Conservation (phyloP, 768 basidiomycete species). For the Chiua virens region DNA sequence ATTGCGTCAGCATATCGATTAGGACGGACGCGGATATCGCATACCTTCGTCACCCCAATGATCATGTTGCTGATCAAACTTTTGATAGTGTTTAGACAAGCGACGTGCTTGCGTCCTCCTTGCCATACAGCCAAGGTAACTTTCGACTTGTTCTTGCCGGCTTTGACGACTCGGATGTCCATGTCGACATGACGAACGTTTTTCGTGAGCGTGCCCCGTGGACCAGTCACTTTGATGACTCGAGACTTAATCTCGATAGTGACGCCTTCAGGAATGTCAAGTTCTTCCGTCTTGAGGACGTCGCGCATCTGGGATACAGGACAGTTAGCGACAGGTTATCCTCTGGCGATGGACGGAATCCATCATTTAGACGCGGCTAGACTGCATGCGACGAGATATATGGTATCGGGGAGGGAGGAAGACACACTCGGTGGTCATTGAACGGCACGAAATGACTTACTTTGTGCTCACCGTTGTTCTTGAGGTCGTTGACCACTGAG, state of each 20-base stretch:
- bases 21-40: constrained; percentile 1
- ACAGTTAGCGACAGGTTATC: constrained; percentile 34
- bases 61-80: constrained; percentile 97
- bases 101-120: constrained; percentile 96
- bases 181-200: constrained; percentile 91
- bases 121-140: constrained; percentile 97
- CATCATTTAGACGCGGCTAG: constrained; percentile 20
- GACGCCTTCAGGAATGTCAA: constrained; percentile 84
- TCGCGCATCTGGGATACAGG: constrained; percentile 72
- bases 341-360: constrained; percentile 37
- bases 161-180: constrained; percentile 83
- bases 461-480: constrained; percentile 27
- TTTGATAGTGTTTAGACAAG: constrained; percentile 94
- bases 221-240: constrained; percentile 87
- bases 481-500: constrained; percentile 16
- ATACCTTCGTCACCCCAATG: constrained; percentile 91
- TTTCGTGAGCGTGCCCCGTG: constrained; percentile 91
- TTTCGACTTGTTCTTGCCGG: constrained; percentile 62
- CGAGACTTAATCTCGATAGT: constrained; percentile 88
- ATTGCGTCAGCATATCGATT: constrained; percentile 3
- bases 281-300: constrained; percentile 91
- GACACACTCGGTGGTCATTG: background rate
- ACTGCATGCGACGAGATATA: constrained; percentile 2
- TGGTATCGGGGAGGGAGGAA: background rate
- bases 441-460: constrained; percentile 22